These are phyloP conservation scores for Termitomyces sp. DNA, from an alignment of 768 basidiomycete genomes.

Conservation along the genomic window DNA sequence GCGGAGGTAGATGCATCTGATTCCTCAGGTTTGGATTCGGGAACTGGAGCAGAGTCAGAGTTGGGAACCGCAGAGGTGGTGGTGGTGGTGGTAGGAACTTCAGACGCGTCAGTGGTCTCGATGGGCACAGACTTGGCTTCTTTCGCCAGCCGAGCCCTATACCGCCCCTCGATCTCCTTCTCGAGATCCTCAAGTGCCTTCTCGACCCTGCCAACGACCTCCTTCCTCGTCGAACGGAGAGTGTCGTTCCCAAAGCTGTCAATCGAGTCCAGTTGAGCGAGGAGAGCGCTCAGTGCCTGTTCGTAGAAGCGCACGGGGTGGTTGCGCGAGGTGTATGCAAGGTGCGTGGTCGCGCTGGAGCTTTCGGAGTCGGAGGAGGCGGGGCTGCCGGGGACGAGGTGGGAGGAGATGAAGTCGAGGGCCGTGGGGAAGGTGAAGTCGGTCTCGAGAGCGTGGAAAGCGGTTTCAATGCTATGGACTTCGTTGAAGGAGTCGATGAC, in stretches of 20 bases:
- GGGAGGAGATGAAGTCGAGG: conserved; percentile 38
- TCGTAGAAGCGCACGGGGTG: conserved; percentile 60
- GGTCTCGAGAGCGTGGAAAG: conserved; percentile 31
- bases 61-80: neutral
- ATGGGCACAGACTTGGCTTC: conserved; percentile 15
- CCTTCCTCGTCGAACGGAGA: conserved; percentile 50
- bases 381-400: conserved; percentile 22
- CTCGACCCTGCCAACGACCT: conserved; percentile 54
- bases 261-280: conserved; percentile 56
- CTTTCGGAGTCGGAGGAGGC: conserved; percentile 15
- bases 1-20: neutral
- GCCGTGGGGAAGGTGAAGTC: conserved; percentile 38
- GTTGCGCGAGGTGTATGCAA: conserved; percentile 58
- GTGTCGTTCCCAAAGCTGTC: conserved; percentile 56
- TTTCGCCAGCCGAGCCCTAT: conserved; percentile 25
- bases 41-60: neutral
- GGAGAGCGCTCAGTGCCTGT: conserved; percentile 52
- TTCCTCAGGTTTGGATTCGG: neutral
- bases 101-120: neutral
- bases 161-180: conserved; percentile 40
- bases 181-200: conserved; percentile 52
- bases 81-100: neutral
- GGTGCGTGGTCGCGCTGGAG: conserved; percentile 25
- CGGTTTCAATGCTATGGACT: conserved; percentile 38
- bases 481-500: conserved; percentile 32